Percentiles rank a stretch among this genome's conserved stretches.
Conservation (phyloP, 2,329 filamentous ascomycete genomes). For the Cladobotryum protrusum region DNA sequence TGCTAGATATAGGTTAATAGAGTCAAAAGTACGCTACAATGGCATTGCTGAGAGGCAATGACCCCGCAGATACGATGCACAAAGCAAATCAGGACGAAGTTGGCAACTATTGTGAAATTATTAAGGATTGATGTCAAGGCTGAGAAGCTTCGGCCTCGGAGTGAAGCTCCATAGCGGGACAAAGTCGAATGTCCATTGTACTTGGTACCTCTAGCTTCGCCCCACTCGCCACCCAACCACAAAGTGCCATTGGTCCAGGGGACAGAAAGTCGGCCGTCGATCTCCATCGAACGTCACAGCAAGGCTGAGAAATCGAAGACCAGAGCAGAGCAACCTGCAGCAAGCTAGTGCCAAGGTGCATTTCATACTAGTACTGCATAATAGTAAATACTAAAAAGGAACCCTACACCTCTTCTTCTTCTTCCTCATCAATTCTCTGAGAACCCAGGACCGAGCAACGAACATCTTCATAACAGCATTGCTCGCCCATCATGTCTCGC, state of each 20-base stretch:
- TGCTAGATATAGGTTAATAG: neutral
- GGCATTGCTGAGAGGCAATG: neutral
- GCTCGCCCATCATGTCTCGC: slow-evolving; percentile 65
- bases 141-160: slow-evolving; percentile 13
- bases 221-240: slow-evolving; percentile 3
- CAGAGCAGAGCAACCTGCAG: slow-evolving; percentile 4
- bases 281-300: slow-evolving; percentile 22
- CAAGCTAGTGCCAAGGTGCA: slow-evolving; percentile 7
- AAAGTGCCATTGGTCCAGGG: slow-evolving; percentile 4
- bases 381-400: too few species aligned
- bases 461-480: neutral
- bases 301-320: slow-evolving; percentile 40
- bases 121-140: slow-evolving; percentile 20
- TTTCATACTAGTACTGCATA: neutral
- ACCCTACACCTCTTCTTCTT: too few species aligned
- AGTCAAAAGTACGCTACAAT: neutral
- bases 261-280: neutral
- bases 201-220: neutral
- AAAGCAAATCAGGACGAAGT: neutral
- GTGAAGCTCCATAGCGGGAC: neutral
- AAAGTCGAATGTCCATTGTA: neutral
- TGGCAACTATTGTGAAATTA: neutral
- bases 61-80: neutral
- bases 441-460: slow-evolving; percentile 1
- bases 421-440: neutral